Evolutionary conservation across 2,329 filamentous ascomycete genomes (phyloP).

Genomic region (Aureobasidium sp.): DNA sequence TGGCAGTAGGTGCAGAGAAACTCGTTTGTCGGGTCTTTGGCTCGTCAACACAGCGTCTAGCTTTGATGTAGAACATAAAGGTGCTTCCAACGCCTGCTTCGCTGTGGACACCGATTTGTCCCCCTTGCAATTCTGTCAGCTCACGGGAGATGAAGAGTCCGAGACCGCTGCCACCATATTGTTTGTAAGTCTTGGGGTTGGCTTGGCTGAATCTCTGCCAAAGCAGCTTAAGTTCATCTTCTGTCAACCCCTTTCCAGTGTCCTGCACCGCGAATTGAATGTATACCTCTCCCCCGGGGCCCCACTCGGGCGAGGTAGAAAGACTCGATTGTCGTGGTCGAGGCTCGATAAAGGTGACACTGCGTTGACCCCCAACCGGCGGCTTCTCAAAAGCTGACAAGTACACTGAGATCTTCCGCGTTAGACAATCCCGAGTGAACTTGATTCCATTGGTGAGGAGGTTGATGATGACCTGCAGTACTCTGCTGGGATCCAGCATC

Average conservation of each 20-base stretch:
- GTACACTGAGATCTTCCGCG: slow-evolving; percentile 29
- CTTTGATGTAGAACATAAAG: slow-evolving; percentile 58
- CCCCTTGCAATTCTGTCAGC: slow-evolving; percentile 58
- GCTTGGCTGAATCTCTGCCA: slow-evolving; percentile 63
- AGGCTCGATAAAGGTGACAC: slow-evolving; percentile 26
- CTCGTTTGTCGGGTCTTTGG: background rate
- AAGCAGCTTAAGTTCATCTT: slow-evolving; percentile 34
- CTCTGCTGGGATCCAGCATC: slow-evolving; percentile 33
- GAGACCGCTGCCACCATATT: slow-evolving; percentile 60
- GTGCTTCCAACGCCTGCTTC: slow-evolving; percentile 51
- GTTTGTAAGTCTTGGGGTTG: slow-evolving; percentile 55
- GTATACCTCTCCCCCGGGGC: slow-evolving; percentile 28
- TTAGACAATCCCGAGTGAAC: slow-evolving; percentile 28
- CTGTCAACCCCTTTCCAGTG: slow-evolving; percentile 27
- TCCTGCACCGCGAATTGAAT: slow-evolving; percentile 27
- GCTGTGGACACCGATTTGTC: slow-evolving; percentile 56
- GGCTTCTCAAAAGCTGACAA: slow-evolving; percentile 27
- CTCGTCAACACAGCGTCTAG: slow-evolving; percentile 33
- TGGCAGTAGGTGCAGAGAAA: background rate
- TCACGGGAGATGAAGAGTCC: slow-evolving; percentile 60
- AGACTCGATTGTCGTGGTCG: slow-evolving; percentile 11
- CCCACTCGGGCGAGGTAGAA: slow-evolving; percentile 25
- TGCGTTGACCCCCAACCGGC: slow-evolving; percentile 25
- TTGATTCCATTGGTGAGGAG: slow-evolving; percentile 40
- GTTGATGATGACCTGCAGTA: slow-evolving; percentile 35